Evolutionary conservation across 768 basidiomycete genomes (phyloP).

Genomic region (Gelatoporia subvermispora): DNA sequence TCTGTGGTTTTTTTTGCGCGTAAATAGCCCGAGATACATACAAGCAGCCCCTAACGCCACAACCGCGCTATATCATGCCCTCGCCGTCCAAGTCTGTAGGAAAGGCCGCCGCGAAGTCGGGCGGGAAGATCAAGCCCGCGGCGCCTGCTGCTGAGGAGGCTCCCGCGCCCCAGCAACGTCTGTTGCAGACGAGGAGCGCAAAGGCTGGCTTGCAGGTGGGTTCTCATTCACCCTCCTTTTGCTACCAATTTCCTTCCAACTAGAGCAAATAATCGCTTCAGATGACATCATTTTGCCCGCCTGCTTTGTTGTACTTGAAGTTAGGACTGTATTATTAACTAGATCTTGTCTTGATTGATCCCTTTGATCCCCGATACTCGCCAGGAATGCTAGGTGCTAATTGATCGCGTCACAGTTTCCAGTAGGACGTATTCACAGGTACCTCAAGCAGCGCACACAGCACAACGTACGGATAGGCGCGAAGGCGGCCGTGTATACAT

Average conservation of each 20-base stretch:
- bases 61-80: constrained; percentile 6
- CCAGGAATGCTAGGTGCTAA: not conserved
- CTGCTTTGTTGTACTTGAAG: too few relatives aligned
- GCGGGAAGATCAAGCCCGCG: constrained; percentile 19
- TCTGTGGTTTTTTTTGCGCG: too few relatives aligned
- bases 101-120: constrained; percentile 43
- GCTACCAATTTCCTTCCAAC: not conserved
- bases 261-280: constrained; percentile 1
- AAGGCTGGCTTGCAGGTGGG: constrained; percentile 85
- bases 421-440: constrained; percentile 96
- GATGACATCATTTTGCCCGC: not conserved
- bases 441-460: constrained; percentile 86
- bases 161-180: constrained; percentile 27
- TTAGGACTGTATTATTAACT: too few relatives aligned
- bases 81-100: constrained; percentile 35
- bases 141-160: constrained; percentile 26
- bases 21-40: not conserved
- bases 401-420: constrained; percentile 60
- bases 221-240: constrained; percentile 12
- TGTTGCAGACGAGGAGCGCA: constrained; percentile 67
- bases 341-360: too few relatives aligned
- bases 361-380: not conserved
- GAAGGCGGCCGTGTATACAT: constrained; percentile 97
- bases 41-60: not conserved
- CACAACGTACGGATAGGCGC: constrained; percentile 94